phyloP scores from a whole-genome alignment of 495 filamentous ascomycete genomes.

The Tuber aestivum region DNA sequence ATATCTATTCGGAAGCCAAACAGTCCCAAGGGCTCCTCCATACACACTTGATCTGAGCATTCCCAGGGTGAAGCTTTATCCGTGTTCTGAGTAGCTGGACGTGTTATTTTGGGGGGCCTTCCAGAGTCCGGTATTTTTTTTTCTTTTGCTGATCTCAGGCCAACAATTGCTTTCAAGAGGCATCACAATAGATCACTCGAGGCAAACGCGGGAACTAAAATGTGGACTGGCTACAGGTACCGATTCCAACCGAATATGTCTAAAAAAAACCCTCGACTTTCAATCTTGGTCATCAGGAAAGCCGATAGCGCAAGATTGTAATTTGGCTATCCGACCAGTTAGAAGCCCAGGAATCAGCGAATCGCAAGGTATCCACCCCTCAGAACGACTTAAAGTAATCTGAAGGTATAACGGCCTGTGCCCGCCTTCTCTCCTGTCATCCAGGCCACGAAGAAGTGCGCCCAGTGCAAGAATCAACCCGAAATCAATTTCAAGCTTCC shows the following conservation, averaged over 20 bases:
- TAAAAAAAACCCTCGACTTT: neutral
- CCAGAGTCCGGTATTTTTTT: neutral
- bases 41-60: neutral
- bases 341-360: neutral
- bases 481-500: neutral
- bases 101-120: neutral
- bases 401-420: conserved; percentile 4
- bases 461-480: neutral
- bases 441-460: neutral
- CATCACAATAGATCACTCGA: neutral
- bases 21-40: neutral
- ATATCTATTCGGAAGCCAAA: neutral
- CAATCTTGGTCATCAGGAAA: neutral
- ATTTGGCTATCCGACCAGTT: conserved; percentile 1
- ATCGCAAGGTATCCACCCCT: neutral
- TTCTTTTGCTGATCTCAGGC: neutral
- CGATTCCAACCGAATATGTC: neutral
- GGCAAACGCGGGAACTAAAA: neutral
- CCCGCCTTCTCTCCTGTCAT: neutral
- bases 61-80: neutral
- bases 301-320: neutral
- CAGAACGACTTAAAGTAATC: neutral
- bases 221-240: neutral
- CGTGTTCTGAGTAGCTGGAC: neutral
- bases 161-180: neutral